These are phyloP conservation scores for Coemansia sp. DNA, from an alignment of 192 early-diverging fungal species.

Conservation along the genomic window DNA sequence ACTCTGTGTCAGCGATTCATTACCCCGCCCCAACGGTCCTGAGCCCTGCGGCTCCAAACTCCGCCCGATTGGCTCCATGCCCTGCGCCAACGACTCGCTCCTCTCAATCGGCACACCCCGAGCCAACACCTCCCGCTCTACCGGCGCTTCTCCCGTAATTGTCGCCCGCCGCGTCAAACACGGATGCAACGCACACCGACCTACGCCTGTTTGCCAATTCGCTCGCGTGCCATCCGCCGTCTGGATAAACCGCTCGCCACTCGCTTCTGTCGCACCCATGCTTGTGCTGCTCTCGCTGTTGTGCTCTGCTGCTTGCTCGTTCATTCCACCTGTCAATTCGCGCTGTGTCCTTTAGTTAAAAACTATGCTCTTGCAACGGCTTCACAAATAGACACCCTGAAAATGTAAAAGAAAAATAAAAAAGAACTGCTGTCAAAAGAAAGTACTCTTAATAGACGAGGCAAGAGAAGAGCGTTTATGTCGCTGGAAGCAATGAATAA, in stretches of 20 bases:
- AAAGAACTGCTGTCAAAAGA: background rate
- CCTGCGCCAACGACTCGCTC: background rate
- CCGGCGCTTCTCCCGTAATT: background rate
- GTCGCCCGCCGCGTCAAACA: constrained; percentile 40
- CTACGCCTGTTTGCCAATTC: constrained; percentile 36
- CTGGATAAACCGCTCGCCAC: constrained; percentile 43
- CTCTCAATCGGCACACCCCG: background rate
- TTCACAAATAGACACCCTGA: background rate
- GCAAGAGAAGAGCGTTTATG: no score
- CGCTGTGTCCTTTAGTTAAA: no score
- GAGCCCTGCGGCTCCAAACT: no score
- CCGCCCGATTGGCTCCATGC: no score
- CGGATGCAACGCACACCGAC: constrained; percentile 48
- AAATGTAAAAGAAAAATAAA: background rate
- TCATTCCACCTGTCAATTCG: background rate
- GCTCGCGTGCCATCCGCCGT: constrained; percentile 30
- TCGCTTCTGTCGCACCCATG: constrained; percentile 25
- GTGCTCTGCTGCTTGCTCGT: background rate
- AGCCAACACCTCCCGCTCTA: background rate
- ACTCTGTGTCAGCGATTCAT: background rate
- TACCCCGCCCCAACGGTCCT: background rate
- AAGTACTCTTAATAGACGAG: no score
- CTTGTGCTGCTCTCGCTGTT: constrained; percentile 7
- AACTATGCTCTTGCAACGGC: background rate
- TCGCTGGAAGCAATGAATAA: no score